These are phyloP conservation scores for Aschersonia sp. DNA, from an alignment of 2,329 filamentous ascomycete genomes.

Conservation along the genomic window DNA sequence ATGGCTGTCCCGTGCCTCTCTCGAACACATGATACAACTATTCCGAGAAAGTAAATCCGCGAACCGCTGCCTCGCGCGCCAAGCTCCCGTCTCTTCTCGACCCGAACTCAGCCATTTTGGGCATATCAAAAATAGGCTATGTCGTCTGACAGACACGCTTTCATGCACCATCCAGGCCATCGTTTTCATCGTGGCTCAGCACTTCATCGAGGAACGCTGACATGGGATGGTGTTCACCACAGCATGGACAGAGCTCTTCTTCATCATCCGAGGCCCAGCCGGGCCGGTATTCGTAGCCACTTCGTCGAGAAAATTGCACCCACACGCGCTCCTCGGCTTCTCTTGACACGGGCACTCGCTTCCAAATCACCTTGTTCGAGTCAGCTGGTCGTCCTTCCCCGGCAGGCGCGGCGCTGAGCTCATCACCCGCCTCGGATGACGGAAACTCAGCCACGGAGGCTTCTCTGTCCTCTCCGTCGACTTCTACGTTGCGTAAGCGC, in stretches of 20 bases:
- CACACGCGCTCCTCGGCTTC: conserved; percentile 27
- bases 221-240: conserved; percentile 22
- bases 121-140: no score
- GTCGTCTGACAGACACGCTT: neutral
- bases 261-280: conserved; percentile 20
- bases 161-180: conserved; percentile 2
- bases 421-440: conserved; percentile 9
- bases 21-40: no score
- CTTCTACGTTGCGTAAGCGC: conserved; percentile 17
- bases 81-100: no score
- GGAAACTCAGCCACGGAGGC: conserved; percentile 14
- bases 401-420: conserved; percentile 22
- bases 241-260: conserved; percentile 23
- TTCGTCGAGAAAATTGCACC: conserved; percentile 29
- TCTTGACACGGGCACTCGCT: conserved; percentile 28
- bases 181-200: conserved; percentile 6
- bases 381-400: conserved; percentile 29
- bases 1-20: no score
- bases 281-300: conserved; percentile 19
- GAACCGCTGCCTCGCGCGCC: no score
- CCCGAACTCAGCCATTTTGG: no score
- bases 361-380: conserved; percentile 35
- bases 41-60: no score
- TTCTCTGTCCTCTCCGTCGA: conserved; percentile 13
- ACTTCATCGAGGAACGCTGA: conserved; percentile 19